Conservation (phyloP, 2,329 filamentous ascomycete genomes). For the Coniella lustricola region DNA sequence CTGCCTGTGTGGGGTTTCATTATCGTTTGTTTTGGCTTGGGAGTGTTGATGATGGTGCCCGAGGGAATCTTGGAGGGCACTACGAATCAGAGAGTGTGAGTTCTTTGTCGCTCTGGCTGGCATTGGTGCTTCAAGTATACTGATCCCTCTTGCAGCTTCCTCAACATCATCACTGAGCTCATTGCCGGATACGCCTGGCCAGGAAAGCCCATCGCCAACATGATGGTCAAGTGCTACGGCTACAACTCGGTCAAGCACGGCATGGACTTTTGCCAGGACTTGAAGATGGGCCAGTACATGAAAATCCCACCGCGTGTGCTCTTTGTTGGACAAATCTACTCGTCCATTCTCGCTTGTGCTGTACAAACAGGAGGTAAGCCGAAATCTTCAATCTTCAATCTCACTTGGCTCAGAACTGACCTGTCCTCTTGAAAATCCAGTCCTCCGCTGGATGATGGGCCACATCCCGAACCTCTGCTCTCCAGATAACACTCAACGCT, state of each 20-base stretch:
- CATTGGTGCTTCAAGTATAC: not conserved
- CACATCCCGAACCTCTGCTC: slow-evolving; percentile 24
- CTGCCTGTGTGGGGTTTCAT: slow-evolving; percentile 26
- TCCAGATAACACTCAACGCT: slow-evolving; percentile 24
- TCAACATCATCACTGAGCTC: slow-evolving; percentile 28
- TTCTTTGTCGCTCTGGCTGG: not conserved
- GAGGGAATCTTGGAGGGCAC: slow-evolving; percentile 22
- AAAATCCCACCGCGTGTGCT: slow-evolving; percentile 27
- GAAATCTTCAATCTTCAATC: not conserved
- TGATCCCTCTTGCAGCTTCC: slow-evolving; percentile 15
- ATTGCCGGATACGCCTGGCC: slow-evolving; percentile 27
- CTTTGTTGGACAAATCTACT: slow-evolving; percentile 28
- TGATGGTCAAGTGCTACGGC: slow-evolving; percentile 28
- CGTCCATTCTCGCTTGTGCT: slow-evolving; percentile 25
- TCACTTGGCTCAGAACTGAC: not conserved
- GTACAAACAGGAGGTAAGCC: slow-evolving; percentile 26
- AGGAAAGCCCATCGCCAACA: slow-evolving; percentile 25
- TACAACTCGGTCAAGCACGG: slow-evolving; percentile 28
- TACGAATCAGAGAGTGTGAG: slow-evolving; percentile 23
- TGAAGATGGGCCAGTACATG: slow-evolving; percentile 28
- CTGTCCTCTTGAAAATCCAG: slow-evolving; percentile 5
- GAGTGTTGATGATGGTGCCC: slow-evolving; percentile 20
- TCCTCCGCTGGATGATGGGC: slow-evolving; percentile 23
- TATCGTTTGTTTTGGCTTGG: slow-evolving; percentile 22
- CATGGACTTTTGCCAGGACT: slow-evolving; percentile 26